Evolutionary conservation across 345 rosid species (phyloP).

Genomic region (Sisymbrium irio): DNA sequence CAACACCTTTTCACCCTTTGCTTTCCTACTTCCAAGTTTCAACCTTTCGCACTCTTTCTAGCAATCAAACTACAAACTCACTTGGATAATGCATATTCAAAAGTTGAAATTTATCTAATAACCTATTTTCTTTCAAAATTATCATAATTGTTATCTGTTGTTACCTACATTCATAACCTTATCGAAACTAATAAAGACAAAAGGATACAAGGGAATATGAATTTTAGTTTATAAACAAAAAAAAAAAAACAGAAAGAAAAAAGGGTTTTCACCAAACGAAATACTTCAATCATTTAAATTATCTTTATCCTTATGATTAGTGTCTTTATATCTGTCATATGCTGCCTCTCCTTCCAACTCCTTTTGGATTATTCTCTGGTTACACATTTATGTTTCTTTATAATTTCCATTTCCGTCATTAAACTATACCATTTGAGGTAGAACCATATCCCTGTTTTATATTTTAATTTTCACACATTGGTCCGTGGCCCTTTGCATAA

Average conservation of each 20-base stretch:
- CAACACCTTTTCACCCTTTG: constrained; percentile 31
- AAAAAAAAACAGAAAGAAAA: not conserved
- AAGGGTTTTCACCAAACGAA: constrained; percentile 34
- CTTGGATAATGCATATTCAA: not conserved
- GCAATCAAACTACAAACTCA: constrained; percentile 13
- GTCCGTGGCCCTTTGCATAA: not conserved
- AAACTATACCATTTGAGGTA: not conserved
- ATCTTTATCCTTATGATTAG: constrained; percentile 34
- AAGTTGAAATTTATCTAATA: not conserved
- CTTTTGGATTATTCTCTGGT: constrained; percentile 39
- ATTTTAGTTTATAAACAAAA: not conserved
- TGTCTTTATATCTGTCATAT: constrained; percentile 43
- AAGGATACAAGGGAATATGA: constrained; percentile 27
- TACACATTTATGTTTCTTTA: constrained; percentile 11
- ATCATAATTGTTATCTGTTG: constrained; percentile 12
- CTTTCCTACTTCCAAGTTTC: constrained; percentile 19
- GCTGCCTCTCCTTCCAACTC: constrained; percentile 36
- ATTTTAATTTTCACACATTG: not conserved
- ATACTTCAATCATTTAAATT: constrained; percentile 27
- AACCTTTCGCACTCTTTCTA: constrained; percentile 21
- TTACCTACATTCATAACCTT: constrained; percentile 33
- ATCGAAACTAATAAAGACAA: constrained; percentile 26
- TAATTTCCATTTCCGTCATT: constrained; percentile 11
- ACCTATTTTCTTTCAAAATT: not conserved
- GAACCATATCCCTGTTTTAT: not conserved